Percentiles rank a stretch among this genome's conserved stretches.
phyloP scores from a whole-genome alignment of 2,329 filamentous ascomycete genomes.

The Colletotrichum siamense region DNA sequence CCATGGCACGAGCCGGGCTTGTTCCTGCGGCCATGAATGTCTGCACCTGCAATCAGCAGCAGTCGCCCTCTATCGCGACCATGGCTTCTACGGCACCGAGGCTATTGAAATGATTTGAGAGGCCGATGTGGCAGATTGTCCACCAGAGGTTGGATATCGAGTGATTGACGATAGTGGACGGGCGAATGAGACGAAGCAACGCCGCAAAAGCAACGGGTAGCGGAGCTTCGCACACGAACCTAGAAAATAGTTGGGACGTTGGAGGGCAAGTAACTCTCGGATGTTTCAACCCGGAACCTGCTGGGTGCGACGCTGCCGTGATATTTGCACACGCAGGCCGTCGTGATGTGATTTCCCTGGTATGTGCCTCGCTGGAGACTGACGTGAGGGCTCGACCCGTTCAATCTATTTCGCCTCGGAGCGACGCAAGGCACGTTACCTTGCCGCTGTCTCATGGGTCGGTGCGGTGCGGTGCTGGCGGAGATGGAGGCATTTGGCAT shows the following conservation, averaged over 20 bases:
- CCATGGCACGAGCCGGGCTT: neutral
- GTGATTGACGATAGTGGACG: neutral
- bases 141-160: neutral
- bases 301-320: neutral
- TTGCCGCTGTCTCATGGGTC: neutral
- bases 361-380: neutral
- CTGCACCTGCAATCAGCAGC: neutral
- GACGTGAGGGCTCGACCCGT: neutral
- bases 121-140: neutral
- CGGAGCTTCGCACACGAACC: constrained; percentile 1
- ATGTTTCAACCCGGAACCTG: constrained; percentile 4
- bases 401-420: neutral
- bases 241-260: neutral
- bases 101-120: neutral
- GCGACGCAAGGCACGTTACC: neutral
- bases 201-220: neutral
- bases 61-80: neutral
- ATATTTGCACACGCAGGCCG: neutral
- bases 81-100: neutral
- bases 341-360: neutral
- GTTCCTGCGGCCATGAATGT: neutral
- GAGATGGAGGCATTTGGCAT: neutral
- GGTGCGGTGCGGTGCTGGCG: neutral
- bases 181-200: neutral
- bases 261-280: neutral